Conservation (phyloP, 306 rosid species). For the Fragaria iinumae region DNA sequence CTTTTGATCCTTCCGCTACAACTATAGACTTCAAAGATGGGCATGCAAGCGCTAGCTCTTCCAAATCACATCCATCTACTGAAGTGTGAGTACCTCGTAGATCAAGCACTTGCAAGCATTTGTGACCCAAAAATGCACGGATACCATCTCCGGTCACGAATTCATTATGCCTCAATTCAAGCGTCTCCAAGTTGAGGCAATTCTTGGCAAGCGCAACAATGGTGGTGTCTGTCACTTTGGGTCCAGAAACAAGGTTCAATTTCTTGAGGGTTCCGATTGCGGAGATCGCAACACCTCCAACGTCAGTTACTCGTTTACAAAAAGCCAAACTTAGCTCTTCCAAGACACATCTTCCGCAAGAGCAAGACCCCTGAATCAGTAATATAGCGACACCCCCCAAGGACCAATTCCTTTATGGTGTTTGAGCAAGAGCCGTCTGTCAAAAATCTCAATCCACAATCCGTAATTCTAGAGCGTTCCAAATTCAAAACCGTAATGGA, state of each 20-base stretch:
- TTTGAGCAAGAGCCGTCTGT: conserved; percentile 26
- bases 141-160: not conserved
- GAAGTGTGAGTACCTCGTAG: not conserved
- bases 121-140: not conserved
- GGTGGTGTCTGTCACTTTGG: conserved; percentile 17
- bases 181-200: conserved; percentile 11
- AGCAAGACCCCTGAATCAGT: not conserved
- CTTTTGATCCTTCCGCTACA: not conserved
- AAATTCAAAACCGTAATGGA: conserved; percentile 21
- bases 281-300: conserved; percentile 3
- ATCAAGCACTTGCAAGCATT: not conserved
- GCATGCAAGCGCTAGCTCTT: not conserved
- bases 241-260: conserved; percentile 21
- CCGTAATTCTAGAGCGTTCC: conserved; percentile 32
- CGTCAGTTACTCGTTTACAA: not conserved
- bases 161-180: not conserved
- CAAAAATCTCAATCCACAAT: conserved; percentile 26
- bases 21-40: not conserved
- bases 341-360: conserved; percentile 10
- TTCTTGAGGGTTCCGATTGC: conserved; percentile 16
- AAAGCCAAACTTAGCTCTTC: conserved; percentile 18
- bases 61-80: not conserved
- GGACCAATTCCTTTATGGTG: conserved; percentile 18
- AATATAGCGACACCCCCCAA: not conserved
- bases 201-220: conserved; percentile 26